Evolutionary conservation across 2,329 filamentous ascomycete genomes (phyloP).

Genomic region (Colletotrichum spaethianum): DNA sequence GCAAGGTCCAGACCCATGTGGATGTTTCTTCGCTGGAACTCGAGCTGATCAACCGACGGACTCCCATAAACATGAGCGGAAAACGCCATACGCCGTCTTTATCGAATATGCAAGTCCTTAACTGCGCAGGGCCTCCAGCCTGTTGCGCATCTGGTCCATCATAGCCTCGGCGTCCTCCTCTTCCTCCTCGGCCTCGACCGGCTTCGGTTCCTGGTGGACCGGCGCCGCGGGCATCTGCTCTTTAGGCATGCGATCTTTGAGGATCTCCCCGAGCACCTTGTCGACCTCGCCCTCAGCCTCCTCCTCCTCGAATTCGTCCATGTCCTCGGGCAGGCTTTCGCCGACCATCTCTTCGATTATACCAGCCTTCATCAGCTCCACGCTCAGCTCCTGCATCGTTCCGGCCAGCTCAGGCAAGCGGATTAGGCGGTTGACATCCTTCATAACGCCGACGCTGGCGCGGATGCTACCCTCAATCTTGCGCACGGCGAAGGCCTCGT

Average conservation of each 20-base stretch:
- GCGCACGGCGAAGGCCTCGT: constrained; percentile 93
- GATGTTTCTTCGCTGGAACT: constrained; percentile 11
- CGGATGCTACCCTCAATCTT: constrained; percentile 96
- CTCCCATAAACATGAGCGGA: neutral
- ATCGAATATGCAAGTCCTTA: constrained; percentile 54
- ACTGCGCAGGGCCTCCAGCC: constrained; percentile 92
- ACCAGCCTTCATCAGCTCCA: constrained; percentile 92
- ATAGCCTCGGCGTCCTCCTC: constrained; percentile 91
- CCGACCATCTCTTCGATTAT: constrained; percentile 98
- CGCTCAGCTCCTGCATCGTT: constrained; percentile 90
- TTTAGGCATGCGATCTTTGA: constrained; percentile 81
- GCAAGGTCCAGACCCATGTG: constrained; percentile 8
- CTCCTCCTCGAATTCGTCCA: constrained; percentile 78
- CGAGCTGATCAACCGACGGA: constrained; percentile 4
- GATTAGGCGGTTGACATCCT: constrained; percentile 91
- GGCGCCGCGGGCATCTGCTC: constrained; percentile 72
- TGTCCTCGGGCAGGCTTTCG: constrained; percentile 84
- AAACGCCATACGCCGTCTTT: constrained; percentile 38
- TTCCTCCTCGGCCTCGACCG: constrained; percentile 68
- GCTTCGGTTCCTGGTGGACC: constrained; percentile 65
- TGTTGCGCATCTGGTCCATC: constrained; percentile 93
- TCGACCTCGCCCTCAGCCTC: constrained; percentile 88
- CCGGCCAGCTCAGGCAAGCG: constrained; percentile 87
- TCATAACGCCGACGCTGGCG: constrained; percentile 93
- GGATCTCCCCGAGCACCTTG: constrained; percentile 90